A percentile compares a stretch with the other conserved stretches of the same genome.
Conservation (phyloP, 148 eudicot species). For the Beta vulgaris region DNA sequence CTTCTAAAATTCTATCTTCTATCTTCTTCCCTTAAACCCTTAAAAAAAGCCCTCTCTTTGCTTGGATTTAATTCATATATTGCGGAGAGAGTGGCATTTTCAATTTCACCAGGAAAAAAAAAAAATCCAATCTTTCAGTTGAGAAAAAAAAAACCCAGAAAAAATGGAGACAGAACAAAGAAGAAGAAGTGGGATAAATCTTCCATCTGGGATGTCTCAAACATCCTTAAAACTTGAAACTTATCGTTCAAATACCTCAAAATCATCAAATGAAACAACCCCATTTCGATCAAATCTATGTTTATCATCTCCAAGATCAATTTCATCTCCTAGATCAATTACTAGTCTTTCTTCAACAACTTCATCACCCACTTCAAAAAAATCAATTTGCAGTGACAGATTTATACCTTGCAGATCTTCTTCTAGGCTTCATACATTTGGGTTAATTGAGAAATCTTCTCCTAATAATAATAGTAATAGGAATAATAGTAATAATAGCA, state of each 20-base stretch:
- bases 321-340: slow-evolving; percentile 74
- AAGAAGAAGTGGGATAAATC: slow-evolving; percentile 82
- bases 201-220: slow-evolving; percentile 74
- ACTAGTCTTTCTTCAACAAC: slow-evolving; percentile 52
- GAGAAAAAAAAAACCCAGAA: background rate
- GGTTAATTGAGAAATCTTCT: slow-evolving; percentile 59
- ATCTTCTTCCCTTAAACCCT: slow-evolving; percentile 1
- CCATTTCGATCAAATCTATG: slow-evolving; percentile 28
- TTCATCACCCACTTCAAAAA: slow-evolving; percentile 41
- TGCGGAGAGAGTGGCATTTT: slow-evolving; percentile 18
- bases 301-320: slow-evolving; percentile 49
- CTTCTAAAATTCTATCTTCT: background rate
- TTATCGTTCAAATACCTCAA: slow-evolving; percentile 19
- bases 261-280: slow-evolving; percentile 23
- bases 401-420: slow-evolving; percentile 95
- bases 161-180: slow-evolving; percentile 61
- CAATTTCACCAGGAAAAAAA: background rate
- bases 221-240: slow-evolving; percentile 56
- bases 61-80: background rate
- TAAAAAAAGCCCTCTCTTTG: slow-evolving; percentile 21
- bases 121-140: background rate
- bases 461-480: slow-evolving; percentile 45
- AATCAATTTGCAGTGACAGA: slow-evolving; percentile 68
- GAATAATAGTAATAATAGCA: slow-evolving; percentile 23
- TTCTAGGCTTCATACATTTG: slow-evolving; percentile 82